Evolutionary conservation across 2,329 filamentous ascomycete species (phyloP).

Genomic region (Aspergillus sp.): DNA sequence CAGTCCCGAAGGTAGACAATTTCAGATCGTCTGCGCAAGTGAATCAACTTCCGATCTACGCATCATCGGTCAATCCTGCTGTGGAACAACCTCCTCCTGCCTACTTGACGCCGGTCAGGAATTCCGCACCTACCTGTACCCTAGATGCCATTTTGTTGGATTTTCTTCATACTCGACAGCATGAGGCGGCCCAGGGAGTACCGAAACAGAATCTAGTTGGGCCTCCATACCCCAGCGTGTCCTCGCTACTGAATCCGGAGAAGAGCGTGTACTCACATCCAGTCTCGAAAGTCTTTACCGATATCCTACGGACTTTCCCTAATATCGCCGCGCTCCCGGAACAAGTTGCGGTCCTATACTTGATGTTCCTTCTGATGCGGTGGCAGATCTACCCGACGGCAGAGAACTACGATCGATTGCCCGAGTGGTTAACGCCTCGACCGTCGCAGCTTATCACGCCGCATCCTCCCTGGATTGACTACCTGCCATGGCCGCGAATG

Average conservation of each 20-base stretch:
- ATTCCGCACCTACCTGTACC: conserved; percentile 63
- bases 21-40: conserved; percentile 14
- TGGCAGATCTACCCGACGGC: conserved; percentile 76
- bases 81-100: conserved; percentile 24
- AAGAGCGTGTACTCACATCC: conserved; percentile 61
- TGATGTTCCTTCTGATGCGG: conserved; percentile 80
- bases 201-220: conserved; percentile 61
- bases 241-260: conserved; percentile 67
- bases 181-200: conserved; percentile 60
- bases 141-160: conserved; percentile 74
- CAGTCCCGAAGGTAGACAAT: conserved; percentile 45
- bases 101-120: conserved; percentile 46
- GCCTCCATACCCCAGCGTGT: conserved; percentile 72
- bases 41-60: conserved; percentile 15
- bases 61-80: conserved; percentile 17
- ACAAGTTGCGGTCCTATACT: conserved; percentile 71
- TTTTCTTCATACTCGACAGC: conserved; percentile 64
- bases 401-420: conserved; percentile 72
- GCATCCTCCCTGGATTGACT: conserved; percentile 77
- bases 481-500: conserved; percentile 72
- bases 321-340: conserved; percentile 72
- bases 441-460: conserved; percentile 58
- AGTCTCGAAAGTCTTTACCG: conserved; percentile 75
- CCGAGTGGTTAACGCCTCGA: conserved; percentile 63
- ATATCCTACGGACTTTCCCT: conserved; percentile 77